Base-by-base conservation (phyloP, 106 monocot species). In the Phalaenopsis aphrodite region DNA sequence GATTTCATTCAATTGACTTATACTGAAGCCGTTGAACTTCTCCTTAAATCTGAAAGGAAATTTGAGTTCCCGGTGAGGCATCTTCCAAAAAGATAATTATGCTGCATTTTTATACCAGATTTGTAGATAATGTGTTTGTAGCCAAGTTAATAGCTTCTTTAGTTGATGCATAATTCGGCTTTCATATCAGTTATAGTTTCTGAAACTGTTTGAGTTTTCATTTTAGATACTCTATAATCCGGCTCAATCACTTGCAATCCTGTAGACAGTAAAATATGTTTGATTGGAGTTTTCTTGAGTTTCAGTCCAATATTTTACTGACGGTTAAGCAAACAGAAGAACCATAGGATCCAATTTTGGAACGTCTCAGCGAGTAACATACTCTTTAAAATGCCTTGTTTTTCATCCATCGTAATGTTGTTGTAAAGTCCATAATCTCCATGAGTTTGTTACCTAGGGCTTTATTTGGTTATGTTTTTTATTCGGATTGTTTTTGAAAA, bases 1-100 rank as follows among this genome's bases (percentile, higher is more conserved):
- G 94, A 91, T 42, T 98, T 98, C 82, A 85, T 94, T 82, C 94
- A 98, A 41, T 74, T 98, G 78, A 86, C 98, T 75, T 98, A 98
- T 79, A 80, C 98, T 80, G 94, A 98, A 84, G 92, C 98, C 47
- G 71, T 98, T 77, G 91, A 92, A 21, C 80, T 98, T 72, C 92
- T 98, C 76, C 77, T 91, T 67, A 93, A 87, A 86, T 87, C 98
- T 69, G 89, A 98, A 75, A 91, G 79, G 84, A 88, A 89, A 86
- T 98, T 98, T 87, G 98, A 98, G 48, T 98, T 94, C 69, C 98
- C 94, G 89, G 98, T 98, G 93, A 76, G 76, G 2, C 19, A 48
- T 49, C 48, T 76, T 74, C 45, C 74, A 5, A 45, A 74, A 6
- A 74, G 30, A 45, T 74, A 19, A 43, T 42, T 74, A 69, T 24